Evolutionary conservation across 495 filamentous ascomycete species (phyloP), one percentile per base, ranked within the genome.

Genomic region (Daldinia vernicosa): DNA sequence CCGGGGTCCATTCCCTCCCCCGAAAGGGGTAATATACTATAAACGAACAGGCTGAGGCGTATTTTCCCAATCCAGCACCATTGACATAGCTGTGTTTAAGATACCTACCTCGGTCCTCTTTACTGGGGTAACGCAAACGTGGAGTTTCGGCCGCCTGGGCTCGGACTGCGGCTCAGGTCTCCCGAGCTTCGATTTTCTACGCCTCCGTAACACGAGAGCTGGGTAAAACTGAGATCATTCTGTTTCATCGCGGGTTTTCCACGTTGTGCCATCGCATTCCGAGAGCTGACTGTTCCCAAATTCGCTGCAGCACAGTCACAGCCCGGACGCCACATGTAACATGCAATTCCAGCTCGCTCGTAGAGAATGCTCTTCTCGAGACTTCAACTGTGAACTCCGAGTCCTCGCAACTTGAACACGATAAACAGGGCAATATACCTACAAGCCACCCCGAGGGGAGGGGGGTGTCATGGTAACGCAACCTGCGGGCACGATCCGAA

Each of bases 161-260:
- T 50, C 32, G 33, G n/a, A 27, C 28, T 66, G 50, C 62, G 59
- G 63, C 69, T 63, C 63, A 63, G 63, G 45, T 66, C 54, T 55
- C 32, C 40, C 12, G 19, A 60, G 15, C 4, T 52, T 60, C 50
- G 50, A 43, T 28, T 17, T 52, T 30, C 17, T 56, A 50, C 51
- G 51, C 57, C 64, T 45, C 55, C 7, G 28, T 60, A 50, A 14
- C 17, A 60, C 28, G 17, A 37, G 30, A 66, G 54, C 60, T 56
- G 22, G n/a, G 51, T 22, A 50, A 5, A 22, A 15, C 30, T 55
- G 53, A 22, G 28, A n/a, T 30, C 61, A 55, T 50, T 37, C 39
- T 24, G 37, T 19, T 39, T 32, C 56, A n/a, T 35, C 22, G 40
- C 28, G 33, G 45, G 56, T 39, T 60, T 30, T 30, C 39, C 60